These are phyloP conservation scores for Byssothecium circinans DNA, from an alignment of 2,329 filamentous ascomycete species.

Conservation along the genomic window DNA sequence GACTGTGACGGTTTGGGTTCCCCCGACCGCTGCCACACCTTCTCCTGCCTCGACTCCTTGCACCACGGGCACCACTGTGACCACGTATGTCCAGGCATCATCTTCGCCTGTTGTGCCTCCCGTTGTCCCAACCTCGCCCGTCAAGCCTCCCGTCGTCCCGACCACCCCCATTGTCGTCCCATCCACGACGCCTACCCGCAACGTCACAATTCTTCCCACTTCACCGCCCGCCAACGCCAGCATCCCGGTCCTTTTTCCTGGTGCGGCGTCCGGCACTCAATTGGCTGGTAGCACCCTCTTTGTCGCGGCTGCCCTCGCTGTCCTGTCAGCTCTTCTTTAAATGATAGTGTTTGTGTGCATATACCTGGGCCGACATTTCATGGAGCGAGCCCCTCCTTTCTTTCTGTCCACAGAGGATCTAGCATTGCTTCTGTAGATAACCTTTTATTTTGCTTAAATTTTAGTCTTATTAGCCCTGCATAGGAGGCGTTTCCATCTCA, in stretches of 20 bases:
- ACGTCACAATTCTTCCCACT: not conserved
- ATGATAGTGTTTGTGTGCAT: slow-evolving; percentile 1
- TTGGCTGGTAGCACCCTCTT: slow-evolving; percentile 21
- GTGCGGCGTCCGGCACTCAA: slow-evolving; percentile 23
- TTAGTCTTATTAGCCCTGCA: slow-evolving; percentile 12
- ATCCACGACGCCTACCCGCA: not conserved
- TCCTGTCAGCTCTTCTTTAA: slow-evolving; percentile 27
- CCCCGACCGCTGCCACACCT: slow-evolving; percentile 20
- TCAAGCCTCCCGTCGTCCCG: not conserved
- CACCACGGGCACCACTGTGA: not conserved
- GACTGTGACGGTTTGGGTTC: slow-evolving; percentile 6
- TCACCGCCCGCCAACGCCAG: slow-evolving; percentile 22
- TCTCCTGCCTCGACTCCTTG: not conserved
- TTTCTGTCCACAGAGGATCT: slow-evolving; percentile 5
- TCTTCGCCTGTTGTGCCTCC: not conserved
- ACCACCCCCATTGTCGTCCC: slow-evolving; percentile 2
- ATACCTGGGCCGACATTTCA: slow-evolving; percentile 9
- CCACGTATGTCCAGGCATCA: not conserved
- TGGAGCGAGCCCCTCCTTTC: slow-evolving; percentile 14
- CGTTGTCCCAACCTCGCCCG: not conserved
- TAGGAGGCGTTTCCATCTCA: slow-evolving; percentile 1
- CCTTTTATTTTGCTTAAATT: slow-evolving; percentile 10
- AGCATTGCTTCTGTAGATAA: slow-evolving; percentile 14
- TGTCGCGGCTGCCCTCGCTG: slow-evolving; percentile 20
- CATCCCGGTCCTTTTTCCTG: slow-evolving; percentile 25